phyloP scores from a whole-genome alignment of 2,329 filamentous ascomycete species.

The Pseudocercospora crystallina region DNA sequence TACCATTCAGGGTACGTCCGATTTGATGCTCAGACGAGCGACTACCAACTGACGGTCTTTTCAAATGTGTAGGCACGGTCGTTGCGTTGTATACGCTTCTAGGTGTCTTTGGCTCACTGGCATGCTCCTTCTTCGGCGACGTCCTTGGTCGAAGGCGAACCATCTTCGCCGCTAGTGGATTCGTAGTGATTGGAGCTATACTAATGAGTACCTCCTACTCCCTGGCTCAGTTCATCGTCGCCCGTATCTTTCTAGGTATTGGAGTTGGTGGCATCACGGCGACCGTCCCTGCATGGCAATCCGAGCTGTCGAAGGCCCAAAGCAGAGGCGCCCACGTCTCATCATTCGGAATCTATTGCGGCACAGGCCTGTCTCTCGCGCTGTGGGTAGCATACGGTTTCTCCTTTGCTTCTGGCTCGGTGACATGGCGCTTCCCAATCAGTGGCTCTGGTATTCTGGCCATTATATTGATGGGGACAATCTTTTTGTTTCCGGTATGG shows the following conservation, averaged over 20 bases:
- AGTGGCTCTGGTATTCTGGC: no score
- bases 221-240: constrained; percentile 49
- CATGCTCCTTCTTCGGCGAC: constrained; percentile 51
- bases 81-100: constrained; percentile 42
- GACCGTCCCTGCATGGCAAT: constrained; percentile 44
- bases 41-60: neutral
- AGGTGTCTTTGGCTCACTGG: constrained; percentile 54
- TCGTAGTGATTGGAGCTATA: constrained; percentile 51
- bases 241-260: constrained; percentile 47
- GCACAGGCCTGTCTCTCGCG: no score
- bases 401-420: constrained; percentile 35
- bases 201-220: constrained; percentile 31
- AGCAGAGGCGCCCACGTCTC: constrained; percentile 3
- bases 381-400: constrained; percentile 49
- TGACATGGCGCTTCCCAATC: constrained; percentile 54
- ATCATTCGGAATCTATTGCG: no score
- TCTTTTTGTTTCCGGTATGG: no score
- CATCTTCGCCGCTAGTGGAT: constrained; percentile 47
- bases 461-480: no score
- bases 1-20: neutral
- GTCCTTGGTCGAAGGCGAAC: constrained; percentile 48
- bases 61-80: neutral
- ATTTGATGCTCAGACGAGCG: no score
- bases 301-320: constrained; percentile 37
- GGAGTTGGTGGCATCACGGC: constrained; percentile 40